phyloP scores from a whole-genome alignment of 78 protist species.

The Neovahlkampfia damariscottae region DNA sequence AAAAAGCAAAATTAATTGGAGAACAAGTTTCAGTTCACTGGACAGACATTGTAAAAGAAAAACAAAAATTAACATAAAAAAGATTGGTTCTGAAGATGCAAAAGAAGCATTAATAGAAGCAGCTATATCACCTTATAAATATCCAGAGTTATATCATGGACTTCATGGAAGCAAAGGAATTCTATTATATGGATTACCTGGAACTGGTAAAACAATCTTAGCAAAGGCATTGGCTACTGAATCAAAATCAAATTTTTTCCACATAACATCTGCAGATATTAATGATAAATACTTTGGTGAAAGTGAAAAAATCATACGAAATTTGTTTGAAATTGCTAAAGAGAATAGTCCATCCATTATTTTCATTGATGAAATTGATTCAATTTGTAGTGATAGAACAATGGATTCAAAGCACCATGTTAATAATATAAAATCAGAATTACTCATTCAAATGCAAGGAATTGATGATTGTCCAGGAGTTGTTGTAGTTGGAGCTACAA shows the following conservation, averaged over 20 bases:
- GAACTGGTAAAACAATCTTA: conserved; percentile 21
- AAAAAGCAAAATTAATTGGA: too few relatives aligned
- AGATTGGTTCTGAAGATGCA: conserved; percentile 3
- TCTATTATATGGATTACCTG: conserved; percentile 22
- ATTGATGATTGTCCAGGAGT: conserved; percentile 73
- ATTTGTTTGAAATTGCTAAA: conserved; percentile 58
- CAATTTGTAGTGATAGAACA: conserved; percentile 2
- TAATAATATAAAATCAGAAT: conserved; percentile 94
- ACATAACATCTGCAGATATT: conserved; percentile 38
- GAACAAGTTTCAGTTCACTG: too few relatives aligned
- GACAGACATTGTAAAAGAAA: too few relatives aligned
- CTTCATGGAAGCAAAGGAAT: conserved; percentile 73
- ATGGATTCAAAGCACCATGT: too few relatives aligned
- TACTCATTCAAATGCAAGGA: conserved; percentile 93
- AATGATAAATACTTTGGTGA: conserved; percentile 73
- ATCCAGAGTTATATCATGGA: neutral
- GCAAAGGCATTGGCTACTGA: conserved; percentile 65
- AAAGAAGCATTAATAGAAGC: neutral
- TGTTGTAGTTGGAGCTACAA: conserved; percentile 97
- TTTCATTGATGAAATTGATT: conserved; percentile 68
- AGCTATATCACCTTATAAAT: conserved; percentile 4
- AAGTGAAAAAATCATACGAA: conserved; percentile 51
- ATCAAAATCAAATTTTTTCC: conserved; percentile 61
- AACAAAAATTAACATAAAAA: too few relatives aligned
- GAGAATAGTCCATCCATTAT: conserved; percentile 58